A percentile compares a stretch with the other conserved stretches of the same genome.
These are phyloP conservation scores for Cryptococcus floricola DNA, from an alignment of 1,284 basidiomycete genomes.

Conservation along the genomic window DNA sequence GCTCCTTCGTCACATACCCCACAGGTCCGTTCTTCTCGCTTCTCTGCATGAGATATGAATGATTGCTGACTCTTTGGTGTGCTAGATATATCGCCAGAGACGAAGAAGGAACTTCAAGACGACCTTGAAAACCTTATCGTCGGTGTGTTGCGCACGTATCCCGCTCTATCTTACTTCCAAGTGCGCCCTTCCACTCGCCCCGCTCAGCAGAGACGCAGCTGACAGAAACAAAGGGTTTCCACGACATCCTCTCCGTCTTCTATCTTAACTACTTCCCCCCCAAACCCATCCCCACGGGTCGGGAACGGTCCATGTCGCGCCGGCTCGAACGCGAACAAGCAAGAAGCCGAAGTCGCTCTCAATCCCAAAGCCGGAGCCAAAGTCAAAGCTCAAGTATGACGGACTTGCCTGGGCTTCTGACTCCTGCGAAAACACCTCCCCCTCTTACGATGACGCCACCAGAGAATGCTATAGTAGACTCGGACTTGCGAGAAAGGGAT, in stretches of 20 bases:
- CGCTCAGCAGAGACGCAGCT: neutral
- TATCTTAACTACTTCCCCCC: slow-evolving; percentile 63
- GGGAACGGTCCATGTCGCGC: slow-evolving; percentile 6
- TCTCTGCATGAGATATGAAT: neutral
- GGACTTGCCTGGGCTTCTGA: too few species aligned
- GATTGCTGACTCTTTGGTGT: neutral
- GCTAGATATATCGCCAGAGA: slow-evolving; percentile 23
- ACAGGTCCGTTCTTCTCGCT: slow-evolving; percentile 57
- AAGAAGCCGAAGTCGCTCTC: neutral
- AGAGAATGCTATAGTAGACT: too few species aligned
- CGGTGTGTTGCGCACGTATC: slow-evolving; percentile 66
- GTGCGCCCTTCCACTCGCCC: slow-evolving; percentile 46
- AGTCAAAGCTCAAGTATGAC: too few species aligned
- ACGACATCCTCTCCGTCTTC: slow-evolving; percentile 83
- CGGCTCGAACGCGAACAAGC: neutral
- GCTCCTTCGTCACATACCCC: slow-evolving; percentile 84
- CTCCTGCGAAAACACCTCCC: neutral
- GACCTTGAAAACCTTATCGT: slow-evolving; percentile 71
- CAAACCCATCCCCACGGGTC: slow-evolving; percentile 1
- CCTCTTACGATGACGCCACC: neutral
- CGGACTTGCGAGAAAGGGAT: slow-evolving; percentile 1
- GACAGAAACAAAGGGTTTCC: slow-evolving; percentile 65
- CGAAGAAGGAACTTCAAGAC: slow-evolving; percentile 58
- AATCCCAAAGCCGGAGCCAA: neutral
- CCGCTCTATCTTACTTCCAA: slow-evolving; percentile 79